phyloP scores from a whole-genome alignment of 2,329 filamentous ascomycete species.

The Orbilia brochopaga region DNA sequence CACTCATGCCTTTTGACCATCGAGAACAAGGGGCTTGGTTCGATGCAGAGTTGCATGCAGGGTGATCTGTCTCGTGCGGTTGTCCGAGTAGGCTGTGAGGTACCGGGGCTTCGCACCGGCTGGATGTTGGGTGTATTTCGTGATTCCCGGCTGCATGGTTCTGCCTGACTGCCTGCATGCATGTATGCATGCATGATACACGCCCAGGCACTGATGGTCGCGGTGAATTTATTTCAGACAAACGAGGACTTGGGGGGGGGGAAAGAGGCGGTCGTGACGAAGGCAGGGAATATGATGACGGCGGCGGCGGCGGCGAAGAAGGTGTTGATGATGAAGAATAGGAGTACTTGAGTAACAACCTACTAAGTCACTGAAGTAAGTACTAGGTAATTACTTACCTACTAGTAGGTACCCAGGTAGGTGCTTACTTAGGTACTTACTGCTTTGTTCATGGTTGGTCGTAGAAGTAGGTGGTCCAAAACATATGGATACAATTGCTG shows the following conservation, averaged over 20 bases:
- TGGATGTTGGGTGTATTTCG: slow-evolving; percentile 1
- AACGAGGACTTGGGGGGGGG: too few species aligned
- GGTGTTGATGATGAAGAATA: too few species aligned
- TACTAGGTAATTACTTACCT: not conserved
- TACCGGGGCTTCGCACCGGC: not conserved
- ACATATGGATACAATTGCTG: too few species aligned
- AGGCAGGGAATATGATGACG: too few species aligned
- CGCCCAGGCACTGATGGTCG: not conserved
- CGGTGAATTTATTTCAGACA: too few species aligned
- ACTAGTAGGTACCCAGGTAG: not conserved
- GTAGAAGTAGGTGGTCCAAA: too few species aligned
- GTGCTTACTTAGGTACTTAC: too few species aligned
- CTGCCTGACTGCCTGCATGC: not conserved
- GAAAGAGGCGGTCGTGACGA: too few species aligned
- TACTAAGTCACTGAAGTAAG: not conserved
- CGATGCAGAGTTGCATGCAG: not conserved
- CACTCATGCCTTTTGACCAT: too few species aligned
- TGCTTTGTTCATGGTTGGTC: not conserved
- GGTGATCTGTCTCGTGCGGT: not conserved
- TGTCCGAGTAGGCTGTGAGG: not conserved
- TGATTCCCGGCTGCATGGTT: slow-evolving; percentile 4
- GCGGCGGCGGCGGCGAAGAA: too few species aligned
- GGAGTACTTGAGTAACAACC: not conserved
- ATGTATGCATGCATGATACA: not conserved
- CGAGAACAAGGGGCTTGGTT: too few species aligned